phyloP scores from a whole-genome alignment of 805 yeast genomes.

The Starmerella cellae region DNA sequence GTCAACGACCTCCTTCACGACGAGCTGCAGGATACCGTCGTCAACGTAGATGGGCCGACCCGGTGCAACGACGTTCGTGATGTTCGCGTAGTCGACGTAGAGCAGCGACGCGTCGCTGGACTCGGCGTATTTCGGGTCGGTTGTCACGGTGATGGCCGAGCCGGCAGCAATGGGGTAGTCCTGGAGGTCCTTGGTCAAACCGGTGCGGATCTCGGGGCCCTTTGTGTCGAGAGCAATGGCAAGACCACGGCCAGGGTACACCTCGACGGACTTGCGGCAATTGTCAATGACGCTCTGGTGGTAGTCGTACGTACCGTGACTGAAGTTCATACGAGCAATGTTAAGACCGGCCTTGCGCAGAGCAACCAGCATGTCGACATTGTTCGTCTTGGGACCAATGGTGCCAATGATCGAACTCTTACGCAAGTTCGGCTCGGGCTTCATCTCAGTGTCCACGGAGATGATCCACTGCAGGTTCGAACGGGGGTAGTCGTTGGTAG shows the following conservation, averaged over 20 bases:
- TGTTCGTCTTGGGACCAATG: conserved; percentile 96
- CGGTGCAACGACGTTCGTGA: conserved; percentile 76
- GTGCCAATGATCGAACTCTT: conserved; percentile 97
- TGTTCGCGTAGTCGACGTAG: conserved; percentile 91
- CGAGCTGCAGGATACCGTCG: conserved; percentile 94
- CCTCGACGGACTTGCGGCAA: conserved; percentile 83
- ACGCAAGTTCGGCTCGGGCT: conserved; percentile 70
- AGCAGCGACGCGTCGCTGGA: conserved; percentile 65
- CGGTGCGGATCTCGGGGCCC: conserved; percentile 99
- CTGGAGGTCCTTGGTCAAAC: conserved; percentile 66
- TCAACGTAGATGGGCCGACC: conserved; percentile 92
- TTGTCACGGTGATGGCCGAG: conserved; percentile 87
- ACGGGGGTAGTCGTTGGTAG: conserved; percentile 22
- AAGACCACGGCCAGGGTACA: conserved; percentile 88
- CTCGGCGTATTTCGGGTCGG: conserved; percentile 66
- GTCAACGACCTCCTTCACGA: conserved; percentile 74
- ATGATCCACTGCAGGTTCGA: conserved; percentile 65
- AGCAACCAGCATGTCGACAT: conserved; percentile 66
- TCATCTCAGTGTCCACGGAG: conserved; percentile 54
- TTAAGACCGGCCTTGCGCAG: conserved; percentile 95
- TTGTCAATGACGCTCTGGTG: conserved; percentile 95
- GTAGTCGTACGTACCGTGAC: conserved; percentile 96
- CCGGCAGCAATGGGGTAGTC: conserved; percentile 75
- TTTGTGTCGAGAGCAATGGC: conserved; percentile 98
- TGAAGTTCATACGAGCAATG: conserved; percentile 97